A percentile compares a stretch with the other conserved stretches of the same genome.
Evolutionary conservation across 768 basidiomycete genomes (phyloP).

Genomic region (Hebeloma cylindrosporum): DNA sequence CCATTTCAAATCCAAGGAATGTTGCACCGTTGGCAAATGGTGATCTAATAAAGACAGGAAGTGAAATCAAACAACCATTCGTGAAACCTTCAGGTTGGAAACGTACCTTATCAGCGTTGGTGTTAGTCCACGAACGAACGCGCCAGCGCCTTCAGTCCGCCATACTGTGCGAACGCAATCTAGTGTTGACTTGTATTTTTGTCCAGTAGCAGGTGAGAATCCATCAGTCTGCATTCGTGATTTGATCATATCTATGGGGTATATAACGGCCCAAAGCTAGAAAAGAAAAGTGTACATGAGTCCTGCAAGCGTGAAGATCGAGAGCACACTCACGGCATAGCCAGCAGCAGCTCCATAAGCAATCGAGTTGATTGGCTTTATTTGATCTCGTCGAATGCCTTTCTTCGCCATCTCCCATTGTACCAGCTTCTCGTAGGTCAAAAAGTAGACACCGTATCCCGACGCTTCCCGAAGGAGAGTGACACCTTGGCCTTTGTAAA

Average conservation of each 20-base stretch:
- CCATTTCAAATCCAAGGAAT: conserved; percentile 94
- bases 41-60: conserved; percentile 50
- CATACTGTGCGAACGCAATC: conserved; percentile 85
- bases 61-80: neutral
- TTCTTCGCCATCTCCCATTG: conserved; percentile 80
- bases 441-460: conserved; percentile 88
- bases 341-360: conserved; percentile 91
- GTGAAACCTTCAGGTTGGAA: neutral
- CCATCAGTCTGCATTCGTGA: conserved; percentile 96
- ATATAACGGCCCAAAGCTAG: conserved; percentile 89
- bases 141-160: conserved; percentile 78
- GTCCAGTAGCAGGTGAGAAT: conserved; percentile 69
- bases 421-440: conserved; percentile 89
- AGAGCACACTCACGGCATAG: conserved; percentile 65
- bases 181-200: conserved; percentile 79
- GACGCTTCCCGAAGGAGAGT: conserved; percentile 82
- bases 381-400: conserved; percentile 71
- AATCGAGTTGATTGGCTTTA: conserved; percentile 74
- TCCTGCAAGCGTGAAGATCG: neutral
- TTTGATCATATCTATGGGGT: conserved; percentile 96
- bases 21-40: conserved; percentile 97
- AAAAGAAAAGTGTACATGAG: conserved; percentile 9
- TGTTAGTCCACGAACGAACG: conserved; percentile 88
- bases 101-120: conserved; percentile 88
- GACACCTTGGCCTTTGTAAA: conserved; percentile 91